Evolutionary conservation across 202 grass and related monocot species (phyloP).

Genomic region (Schoenoplectus triqueter): DNA sequence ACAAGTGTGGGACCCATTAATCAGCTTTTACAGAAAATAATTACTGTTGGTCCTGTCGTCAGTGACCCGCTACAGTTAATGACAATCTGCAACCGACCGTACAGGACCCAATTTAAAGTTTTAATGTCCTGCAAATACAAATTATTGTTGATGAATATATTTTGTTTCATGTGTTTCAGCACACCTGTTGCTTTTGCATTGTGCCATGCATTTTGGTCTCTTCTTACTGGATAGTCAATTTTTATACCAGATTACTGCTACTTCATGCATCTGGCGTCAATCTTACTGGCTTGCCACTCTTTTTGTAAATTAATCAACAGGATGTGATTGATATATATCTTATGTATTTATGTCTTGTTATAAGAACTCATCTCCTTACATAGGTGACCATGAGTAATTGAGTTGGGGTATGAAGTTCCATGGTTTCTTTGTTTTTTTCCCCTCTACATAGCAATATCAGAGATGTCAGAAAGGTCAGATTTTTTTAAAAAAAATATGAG

Average conservation of each 20-base stretch:
- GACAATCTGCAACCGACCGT: too few species aligned
- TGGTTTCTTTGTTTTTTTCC: neutral
- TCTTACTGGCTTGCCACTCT: slow-evolving; percentile 9
- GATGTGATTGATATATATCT: neutral
- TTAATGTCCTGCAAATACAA: neutral
- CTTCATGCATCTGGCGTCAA: slow-evolving; percentile 5
- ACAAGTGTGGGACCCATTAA: too few species aligned
- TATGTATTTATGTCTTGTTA: slow-evolving; percentile 21
- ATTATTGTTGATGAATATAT: neutral
- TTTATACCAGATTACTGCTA: neutral
- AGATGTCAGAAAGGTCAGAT: slow-evolving; percentile 8
- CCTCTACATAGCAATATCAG: neutral
- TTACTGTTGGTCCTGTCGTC: too few species aligned
- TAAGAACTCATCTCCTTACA: slow-evolving; percentile 28
- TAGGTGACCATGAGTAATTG: neutral
- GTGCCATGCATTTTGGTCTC: neutral
- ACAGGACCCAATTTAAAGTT: neutral
- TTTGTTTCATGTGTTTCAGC: neutral
- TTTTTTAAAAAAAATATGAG: too few species aligned
- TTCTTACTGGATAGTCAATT: neutral
- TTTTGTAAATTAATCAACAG: slow-evolving; percentile 15
- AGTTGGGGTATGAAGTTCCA: slow-evolving; percentile 6
- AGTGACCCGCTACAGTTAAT: too few species aligned
- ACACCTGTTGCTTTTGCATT: neutral
- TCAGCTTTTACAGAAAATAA: too few species aligned